phyloP scores from a whole-genome alignment of 805 yeast species.

The Priceomyces melissophilus region DNA sequence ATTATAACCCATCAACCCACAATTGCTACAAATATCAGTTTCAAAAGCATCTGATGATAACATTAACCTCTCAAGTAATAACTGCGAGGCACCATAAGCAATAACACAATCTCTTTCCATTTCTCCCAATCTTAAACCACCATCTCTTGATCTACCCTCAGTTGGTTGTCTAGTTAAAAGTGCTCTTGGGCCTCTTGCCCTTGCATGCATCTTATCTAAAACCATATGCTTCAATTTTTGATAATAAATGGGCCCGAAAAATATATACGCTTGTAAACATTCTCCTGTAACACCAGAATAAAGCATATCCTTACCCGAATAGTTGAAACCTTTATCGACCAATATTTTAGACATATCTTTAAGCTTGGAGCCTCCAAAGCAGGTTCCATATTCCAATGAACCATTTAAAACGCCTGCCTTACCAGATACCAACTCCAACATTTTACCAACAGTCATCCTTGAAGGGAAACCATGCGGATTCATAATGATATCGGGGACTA shows the following conservation, averaged over 20 bases:
- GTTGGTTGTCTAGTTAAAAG: slow-evolving; percentile 98
- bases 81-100: slow-evolving; percentile 97
- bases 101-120: slow-evolving; percentile 99
- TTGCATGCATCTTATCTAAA: slow-evolving; percentile 97
- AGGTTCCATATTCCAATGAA: slow-evolving; percentile 89
- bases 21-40: slow-evolving; percentile 87
- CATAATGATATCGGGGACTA: slow-evolving; percentile 94
- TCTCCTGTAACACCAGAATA: slow-evolving; percentile 98
- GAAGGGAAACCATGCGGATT: slow-evolving; percentile 99
- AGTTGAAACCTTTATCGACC: slow-evolving; percentile 87
- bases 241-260: slow-evolving; percentile 97
- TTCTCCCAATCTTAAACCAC: slow-evolving; percentile 97
- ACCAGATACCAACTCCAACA: slow-evolving; percentile 94
- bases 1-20: slow-evolving; percentile 96
- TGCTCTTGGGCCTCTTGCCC: slow-evolving; percentile 99
- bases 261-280: slow-evolving; percentile 93
- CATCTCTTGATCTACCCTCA: slow-evolving; percentile 98
- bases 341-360: slow-evolving; percentile 92
- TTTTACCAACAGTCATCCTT: slow-evolving; percentile 99
- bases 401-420: slow-evolving; percentile 97
- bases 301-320: slow-evolving; percentile 96
- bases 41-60: slow-evolving; percentile 96
- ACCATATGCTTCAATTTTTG: slow-evolving; percentile 99
- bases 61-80: slow-evolving; percentile 91
- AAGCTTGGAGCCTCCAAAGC: slow-evolving; percentile 96